A percentile compares a stretch with the other conserved stretches of the same genome.
Conservation (phyloP, 73 alveolate genomes). For the Paramecium octaurelia region DNA sequence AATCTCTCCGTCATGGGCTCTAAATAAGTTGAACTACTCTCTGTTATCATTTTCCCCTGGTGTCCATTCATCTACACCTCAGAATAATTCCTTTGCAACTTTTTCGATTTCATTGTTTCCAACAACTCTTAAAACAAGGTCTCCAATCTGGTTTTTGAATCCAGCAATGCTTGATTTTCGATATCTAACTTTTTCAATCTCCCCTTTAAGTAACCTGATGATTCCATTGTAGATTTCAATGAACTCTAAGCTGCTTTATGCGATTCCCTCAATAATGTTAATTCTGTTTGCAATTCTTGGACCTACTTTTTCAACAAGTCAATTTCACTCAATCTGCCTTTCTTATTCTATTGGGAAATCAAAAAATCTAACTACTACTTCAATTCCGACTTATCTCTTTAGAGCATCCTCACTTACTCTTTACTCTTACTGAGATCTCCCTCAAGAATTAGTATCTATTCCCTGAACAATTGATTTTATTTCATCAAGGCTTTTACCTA, state of each 20-base stretch:
- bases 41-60: neutral
- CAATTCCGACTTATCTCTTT: neutral
- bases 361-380: neutral
- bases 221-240: neutral
- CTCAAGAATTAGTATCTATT: neutral
- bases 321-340: neutral
- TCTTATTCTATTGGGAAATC: neutral
- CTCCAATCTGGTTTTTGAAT: neutral
- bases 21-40: neutral
- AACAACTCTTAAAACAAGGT: neutral
- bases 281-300: neutral
- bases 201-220: neutral
- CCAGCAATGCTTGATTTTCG: neutral
- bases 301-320: neutral
- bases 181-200: neutral
- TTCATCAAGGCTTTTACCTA: slow-evolving; percentile 3
- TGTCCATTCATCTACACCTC: neutral
- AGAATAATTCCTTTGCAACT: neutral
- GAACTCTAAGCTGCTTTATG: neutral
- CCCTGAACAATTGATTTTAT: neutral
- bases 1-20: neutral
- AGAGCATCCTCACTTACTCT: neutral
- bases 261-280: neutral
- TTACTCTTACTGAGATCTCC: neutral
- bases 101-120: neutral